Conservation (phyloP, 306 rosid genomes). For the Gillenia trifoliata region DNA sequence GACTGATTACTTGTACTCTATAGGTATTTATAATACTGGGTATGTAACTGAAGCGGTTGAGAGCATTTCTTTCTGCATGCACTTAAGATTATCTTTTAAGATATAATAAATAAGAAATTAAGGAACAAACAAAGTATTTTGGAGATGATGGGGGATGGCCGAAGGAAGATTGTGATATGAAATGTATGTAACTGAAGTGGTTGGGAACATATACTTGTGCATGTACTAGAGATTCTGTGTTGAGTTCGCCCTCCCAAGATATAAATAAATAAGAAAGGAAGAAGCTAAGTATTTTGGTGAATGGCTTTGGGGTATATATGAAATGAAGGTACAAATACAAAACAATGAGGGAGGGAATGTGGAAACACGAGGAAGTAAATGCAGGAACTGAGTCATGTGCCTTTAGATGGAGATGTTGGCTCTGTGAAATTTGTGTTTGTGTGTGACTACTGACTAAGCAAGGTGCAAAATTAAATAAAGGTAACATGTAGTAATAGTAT, state of each 20-base stretch:
- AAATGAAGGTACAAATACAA: constrained; percentile 14
- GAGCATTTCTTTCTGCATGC: not conserved
- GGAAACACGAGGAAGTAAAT: constrained; percentile 41
- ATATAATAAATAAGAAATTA: not conserved
- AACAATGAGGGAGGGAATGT: constrained; percentile 24
- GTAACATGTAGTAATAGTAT: constrained; percentile 30
- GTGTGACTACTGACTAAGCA: not conserved
- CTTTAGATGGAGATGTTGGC: constrained; percentile 35
- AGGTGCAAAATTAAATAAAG: constrained; percentile 29
- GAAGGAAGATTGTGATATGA: not conserved
- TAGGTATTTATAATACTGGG: not conserved
- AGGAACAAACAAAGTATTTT: not conserved
- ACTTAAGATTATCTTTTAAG: rapidly evolving
- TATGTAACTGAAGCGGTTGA: not conserved
- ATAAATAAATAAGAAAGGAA: not conserved
- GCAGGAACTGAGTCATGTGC: constrained; percentile 43
- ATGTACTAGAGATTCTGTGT: not conserved
- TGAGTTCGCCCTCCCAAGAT: not conserved
- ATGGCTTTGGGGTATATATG: not conserved
- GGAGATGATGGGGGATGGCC: no score
- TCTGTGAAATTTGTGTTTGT: not conserved
- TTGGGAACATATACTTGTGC: not conserved
- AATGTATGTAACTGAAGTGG: not conserved
- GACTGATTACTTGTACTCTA: not conserved
- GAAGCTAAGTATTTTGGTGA: not conserved